phyloP scores from a whole-genome alignment of 805 yeast genomes.

The Kluyveromyces wickerhamii region DNA sequence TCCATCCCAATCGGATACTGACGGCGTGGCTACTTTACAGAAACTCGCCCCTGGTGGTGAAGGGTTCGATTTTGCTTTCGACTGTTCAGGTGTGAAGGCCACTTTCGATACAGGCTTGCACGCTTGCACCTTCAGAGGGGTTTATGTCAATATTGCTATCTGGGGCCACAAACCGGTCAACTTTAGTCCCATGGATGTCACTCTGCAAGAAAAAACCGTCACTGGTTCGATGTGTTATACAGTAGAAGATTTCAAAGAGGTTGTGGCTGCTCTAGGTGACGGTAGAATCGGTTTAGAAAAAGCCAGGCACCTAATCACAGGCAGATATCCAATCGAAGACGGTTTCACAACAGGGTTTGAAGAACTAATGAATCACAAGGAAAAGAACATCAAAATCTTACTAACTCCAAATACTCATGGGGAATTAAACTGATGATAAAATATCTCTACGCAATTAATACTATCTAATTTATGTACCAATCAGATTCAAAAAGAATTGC shows the following conservation, averaged over 20 bases:
- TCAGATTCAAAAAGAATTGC: neutral
- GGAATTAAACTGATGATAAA: conserved; percentile 20
- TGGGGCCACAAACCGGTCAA: conserved; percentile 48
- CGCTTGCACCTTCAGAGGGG: conserved; percentile 46
- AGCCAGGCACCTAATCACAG: conserved; percentile 44
- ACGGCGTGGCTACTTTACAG: conserved; percentile 32
- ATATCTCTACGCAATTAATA: too few species aligned
- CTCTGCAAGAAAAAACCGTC: conserved; percentile 45
- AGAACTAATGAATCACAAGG: conserved; percentile 45
- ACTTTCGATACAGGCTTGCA: conserved; percentile 46
- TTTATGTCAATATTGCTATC: conserved; percentile 56
- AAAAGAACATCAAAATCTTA: conserved; percentile 45
- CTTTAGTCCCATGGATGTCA: conserved; percentile 48
- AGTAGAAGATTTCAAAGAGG: conserved; percentile 48
- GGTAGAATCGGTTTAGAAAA: conserved; percentile 40
- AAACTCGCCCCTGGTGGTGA: conserved; percentile 35
- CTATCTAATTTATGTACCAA: too few species aligned
- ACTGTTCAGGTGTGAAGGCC: conserved; percentile 44
- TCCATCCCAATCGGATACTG: conserved; percentile 35
- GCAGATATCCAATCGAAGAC: conserved; percentile 40
- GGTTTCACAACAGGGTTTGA: conserved; percentile 47
- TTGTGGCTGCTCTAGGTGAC: conserved; percentile 40
- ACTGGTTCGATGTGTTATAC: conserved; percentile 60
- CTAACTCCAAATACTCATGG: conserved; percentile 40
- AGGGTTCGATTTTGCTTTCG: conserved; percentile 46